Base-by-base conservation (phyloP, 371 early-diverging fungal genomes). In the Chytridium lagenaria region DNA sequence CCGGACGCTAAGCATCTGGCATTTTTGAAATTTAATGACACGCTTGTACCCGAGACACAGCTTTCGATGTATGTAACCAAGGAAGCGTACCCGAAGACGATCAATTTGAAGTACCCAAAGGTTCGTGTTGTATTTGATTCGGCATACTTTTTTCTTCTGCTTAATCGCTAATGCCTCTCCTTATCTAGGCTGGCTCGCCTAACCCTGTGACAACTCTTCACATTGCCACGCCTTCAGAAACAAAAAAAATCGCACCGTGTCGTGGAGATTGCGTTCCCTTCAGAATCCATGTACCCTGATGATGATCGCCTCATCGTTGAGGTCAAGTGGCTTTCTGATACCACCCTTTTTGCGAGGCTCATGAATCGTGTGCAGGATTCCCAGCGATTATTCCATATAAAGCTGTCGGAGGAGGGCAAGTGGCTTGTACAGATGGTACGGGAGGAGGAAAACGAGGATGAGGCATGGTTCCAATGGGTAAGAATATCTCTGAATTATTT, bases 281-380 rank as follows among this genome's bases (percentile, higher is more conserved):
- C 44, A 1, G 74, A 65, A 26, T 30, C 81, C n/a, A 81, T 85
- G n/a, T 90, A 92, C 68, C 78, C 86, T 3, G 85, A 84, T 30
- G 86, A 91, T 0, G 92, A 97, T 80, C 86, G 88, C 33, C 77
- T 98, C 0, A 87, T 97, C 71, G 87, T 90, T 1, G 93, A 92
- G 75, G 92, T 95, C 26, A 80, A 81, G 1, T 98, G 98, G 98
- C 81, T 91, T 2, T 88, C 91, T 7, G 72, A 68, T 0, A 85
- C 87, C 73, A 77, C 84, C n/a, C 79, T 96, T 16, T 73, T 96
- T 33, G 92, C 94, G 52, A 87, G 93, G 73, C 86, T 89, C 50
- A 93, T 91, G 81, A 97, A 98, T 73, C 87, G 98, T 22, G 91
- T 96, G 36, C 98, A 98, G 77, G 94, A 94, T 76, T 85, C 88